A percentile compares a stretch with the other conserved stretches of the same genome.
Evolutionary conservation across 306 rosid genomes (phyloP).

Genomic region (Gynostemma pentaphyllum): DNA sequence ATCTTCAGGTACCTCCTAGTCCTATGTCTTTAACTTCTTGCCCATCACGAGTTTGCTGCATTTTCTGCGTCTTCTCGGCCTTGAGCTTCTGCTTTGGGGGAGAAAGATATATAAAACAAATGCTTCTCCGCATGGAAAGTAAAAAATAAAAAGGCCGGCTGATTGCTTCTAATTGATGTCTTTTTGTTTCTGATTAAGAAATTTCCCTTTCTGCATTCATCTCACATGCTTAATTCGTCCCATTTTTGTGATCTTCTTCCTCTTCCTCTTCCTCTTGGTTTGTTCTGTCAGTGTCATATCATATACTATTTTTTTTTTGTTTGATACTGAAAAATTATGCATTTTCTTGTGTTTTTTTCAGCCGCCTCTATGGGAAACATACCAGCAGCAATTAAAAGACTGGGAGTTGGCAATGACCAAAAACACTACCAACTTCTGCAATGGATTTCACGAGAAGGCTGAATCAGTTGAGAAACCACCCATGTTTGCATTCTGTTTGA

Average conservation of each 20-base stretch:
- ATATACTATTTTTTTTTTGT: neutral
- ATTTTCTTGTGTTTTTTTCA: conserved; percentile 22
- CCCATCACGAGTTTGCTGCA: neutral
- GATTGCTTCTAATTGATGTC: neutral
- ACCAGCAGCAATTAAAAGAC: conserved; percentile 55
- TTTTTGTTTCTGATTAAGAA: neutral
- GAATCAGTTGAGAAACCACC: conserved; percentile 68
- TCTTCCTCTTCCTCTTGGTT: neutral
- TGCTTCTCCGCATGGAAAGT: neutral
- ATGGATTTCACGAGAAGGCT: conserved; percentile 40
- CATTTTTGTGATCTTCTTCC: neutral
- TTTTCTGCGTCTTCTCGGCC: neutral
- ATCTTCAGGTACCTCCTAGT: conserved; percentile 66
- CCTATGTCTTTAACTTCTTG: neutral
- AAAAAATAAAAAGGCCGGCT: neutral
- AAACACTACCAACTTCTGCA: conserved; percentile 22
- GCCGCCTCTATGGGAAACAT: conserved; percentile 83
- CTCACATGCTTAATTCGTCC: neutral
- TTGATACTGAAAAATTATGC: too few species aligned
- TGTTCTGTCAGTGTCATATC: neutral
- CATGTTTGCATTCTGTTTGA: conserved; percentile 89
- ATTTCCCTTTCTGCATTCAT: neutral
- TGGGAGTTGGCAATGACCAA: conserved; percentile 67
- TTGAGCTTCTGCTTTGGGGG: neutral
- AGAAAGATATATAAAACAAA: neutral